Evolutionary conservation across 2,329 filamentous ascomycete genomes (phyloP).

Genomic region (Penicillium hesseltinei): DNA sequence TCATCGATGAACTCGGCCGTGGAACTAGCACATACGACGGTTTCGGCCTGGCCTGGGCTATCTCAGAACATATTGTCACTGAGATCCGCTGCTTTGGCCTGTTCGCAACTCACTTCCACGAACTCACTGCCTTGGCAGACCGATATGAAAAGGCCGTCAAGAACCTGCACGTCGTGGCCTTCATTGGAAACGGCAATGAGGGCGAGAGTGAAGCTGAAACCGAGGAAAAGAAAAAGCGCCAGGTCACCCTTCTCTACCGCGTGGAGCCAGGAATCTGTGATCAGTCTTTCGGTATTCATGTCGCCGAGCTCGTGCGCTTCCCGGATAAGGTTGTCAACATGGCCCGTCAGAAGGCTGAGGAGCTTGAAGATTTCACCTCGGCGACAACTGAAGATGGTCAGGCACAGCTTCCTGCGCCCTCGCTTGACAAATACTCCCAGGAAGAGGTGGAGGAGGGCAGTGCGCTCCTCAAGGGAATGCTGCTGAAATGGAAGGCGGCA

Average conservation of each 20-base stretch:
- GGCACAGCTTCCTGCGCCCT: constrained; percentile 38
- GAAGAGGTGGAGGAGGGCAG: constrained; percentile 89
- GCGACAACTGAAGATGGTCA: constrained; percentile 28
- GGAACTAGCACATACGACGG: constrained; percentile 98
- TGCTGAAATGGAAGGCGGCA: constrained; percentile 79
- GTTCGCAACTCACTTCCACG: constrained; percentile 98
- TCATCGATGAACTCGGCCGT: constrained; percentile 95
- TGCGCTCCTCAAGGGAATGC: constrained; percentile 74
- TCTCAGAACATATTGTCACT: constrained; percentile 93
- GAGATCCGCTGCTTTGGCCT: constrained; percentile 93
- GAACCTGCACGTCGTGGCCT: constrained; percentile 94
- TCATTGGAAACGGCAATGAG: constrained; percentile 64
- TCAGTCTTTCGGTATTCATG: constrained; percentile 97
- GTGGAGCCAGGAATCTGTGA: constrained; percentile 94
- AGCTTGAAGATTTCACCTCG: constrained; percentile 81
- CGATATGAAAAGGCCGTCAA: constrained; percentile 76
- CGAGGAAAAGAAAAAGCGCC: constrained; percentile 59
- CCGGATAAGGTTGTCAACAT: constrained; percentile 96
- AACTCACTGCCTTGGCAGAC: constrained; percentile 86
- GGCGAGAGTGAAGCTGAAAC: constrained; percentile 39
- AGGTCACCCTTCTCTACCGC: constrained; percentile 95
- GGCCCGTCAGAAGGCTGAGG: constrained; percentile 98
- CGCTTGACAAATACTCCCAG: constrained; percentile 61
- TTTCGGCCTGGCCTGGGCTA: constrained; percentile 98
- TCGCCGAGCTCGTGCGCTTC: constrained; percentile 93